Base-by-base conservation (phyloP, 2,329 filamentous ascomycete species). In the Arthrobotrys sphaeroides region DNA sequence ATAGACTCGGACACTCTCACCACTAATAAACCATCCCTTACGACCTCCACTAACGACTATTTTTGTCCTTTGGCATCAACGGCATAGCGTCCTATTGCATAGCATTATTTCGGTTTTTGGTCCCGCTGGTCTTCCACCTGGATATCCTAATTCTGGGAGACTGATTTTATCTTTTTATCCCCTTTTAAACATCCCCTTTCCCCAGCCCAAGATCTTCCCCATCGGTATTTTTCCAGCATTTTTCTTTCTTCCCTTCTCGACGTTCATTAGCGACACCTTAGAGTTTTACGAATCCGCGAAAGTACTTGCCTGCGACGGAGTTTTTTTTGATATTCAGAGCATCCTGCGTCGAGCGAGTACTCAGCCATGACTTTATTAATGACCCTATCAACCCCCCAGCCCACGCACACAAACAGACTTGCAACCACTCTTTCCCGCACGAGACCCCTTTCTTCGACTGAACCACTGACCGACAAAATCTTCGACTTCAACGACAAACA, bases 71-170 rank as follows among this genome's bases (percentile, higher is more conserved):
- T 61, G 69, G 64, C 68, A 67, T 68, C 53, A 49, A 68, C 62
- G 47, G 62, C 70, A 74, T 74, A 68, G 70, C 70, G 57, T 67
- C 24, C 47, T 73, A 55, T 55, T 70, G 62, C 70, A 74, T 74
- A 74, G 70, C 70, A 65, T 74, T 45, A 45, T 49, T 68, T 74
- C 65, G 51, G 53, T 38, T 62, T 74, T 73, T 73, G 60, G 47
- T 38, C 31, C 59, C 49, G 36, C 38, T 33, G 22, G 45, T 55
- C 57, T 68, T 59, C 47, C 47, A 26, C 18, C 57, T 13, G 62
- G 38, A 68, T 68, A 74, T 74, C 47, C 57, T 68, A 68, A 68
- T 55, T 74, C 28, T 59, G 55, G 64, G 28, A 74, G 62, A 57
- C 53, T 28, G 22, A 10, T n/a, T 66, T 53, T n/a, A n/a, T n/a